These are phyloP conservation scores for Tylopilus vinaceipallidus DNA, from an alignment of 768 basidiomycete species.

Conservation along the genomic window DNA sequence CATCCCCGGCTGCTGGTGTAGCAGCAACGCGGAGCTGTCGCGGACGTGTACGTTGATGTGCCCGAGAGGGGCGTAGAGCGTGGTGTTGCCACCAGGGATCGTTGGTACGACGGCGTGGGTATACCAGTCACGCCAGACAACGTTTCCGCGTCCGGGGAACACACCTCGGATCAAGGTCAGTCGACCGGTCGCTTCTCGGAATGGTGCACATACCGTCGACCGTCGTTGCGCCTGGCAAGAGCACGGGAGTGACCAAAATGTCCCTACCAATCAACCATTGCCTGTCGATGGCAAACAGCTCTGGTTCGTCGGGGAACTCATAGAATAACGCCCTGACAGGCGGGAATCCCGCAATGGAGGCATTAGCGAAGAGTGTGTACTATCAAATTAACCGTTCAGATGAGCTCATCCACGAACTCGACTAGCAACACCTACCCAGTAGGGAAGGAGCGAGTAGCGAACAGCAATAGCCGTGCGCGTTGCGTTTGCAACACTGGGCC, in stretches of 20 bases:
- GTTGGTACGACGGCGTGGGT: conserved; percentile 55
- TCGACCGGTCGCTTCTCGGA: neutral
- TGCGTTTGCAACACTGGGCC: conserved; percentile 80
- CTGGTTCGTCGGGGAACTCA: conserved; percentile 71
- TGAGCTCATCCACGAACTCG: neutral
- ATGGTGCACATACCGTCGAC: conserved; percentile 52
- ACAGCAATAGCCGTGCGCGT: conserved; percentile 68
- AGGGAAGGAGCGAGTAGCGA: conserved; percentile 71
- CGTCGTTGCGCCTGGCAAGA: conserved; percentile 62
- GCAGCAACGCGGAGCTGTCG: conserved; percentile 66
- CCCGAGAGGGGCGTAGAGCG: conserved; percentile 63
- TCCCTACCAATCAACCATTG: conserved; percentile 74
- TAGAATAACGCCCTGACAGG: conserved; percentile 75
- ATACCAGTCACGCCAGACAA: conserved; percentile 74
- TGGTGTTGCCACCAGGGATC: conserved; percentile 40
- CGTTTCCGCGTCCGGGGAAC: conserved; percentile 59
- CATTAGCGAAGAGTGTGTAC: conserved; percentile 74
- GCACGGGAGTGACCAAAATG: conserved; percentile 74
- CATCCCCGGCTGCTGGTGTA: conserved; percentile 62
- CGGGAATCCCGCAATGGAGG: conserved; percentile 63
- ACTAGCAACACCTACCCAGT: conserved; percentile 64
- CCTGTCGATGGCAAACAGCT: conserved; percentile 55
- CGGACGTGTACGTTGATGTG: conserved; percentile 78
- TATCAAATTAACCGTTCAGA: conserved; percentile 29
- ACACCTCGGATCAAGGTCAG: conserved; percentile 43